Evolutionary conservation across 352 stramenopile species (phyloP).

Genomic region (Aphanomyces cochlioides): DNA sequence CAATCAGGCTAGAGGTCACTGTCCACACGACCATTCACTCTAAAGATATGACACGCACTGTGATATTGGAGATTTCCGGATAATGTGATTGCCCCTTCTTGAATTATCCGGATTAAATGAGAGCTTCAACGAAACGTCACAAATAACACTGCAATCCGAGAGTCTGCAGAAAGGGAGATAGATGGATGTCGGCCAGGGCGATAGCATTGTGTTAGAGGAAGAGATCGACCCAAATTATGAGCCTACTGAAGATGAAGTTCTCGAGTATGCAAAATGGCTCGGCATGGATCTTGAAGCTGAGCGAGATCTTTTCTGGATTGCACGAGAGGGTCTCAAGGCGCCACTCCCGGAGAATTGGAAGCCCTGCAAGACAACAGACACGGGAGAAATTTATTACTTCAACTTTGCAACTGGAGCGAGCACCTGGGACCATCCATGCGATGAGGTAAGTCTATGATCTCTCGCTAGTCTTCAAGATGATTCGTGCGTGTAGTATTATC

Average conservation of each 20-base stretch:
- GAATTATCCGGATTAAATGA: no score
- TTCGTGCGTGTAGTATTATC: slow-evolving; percentile 68
- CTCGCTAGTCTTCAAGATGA: neutral
- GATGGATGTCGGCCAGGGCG: slow-evolving; percentile 50
- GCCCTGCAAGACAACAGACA: slow-evolving; percentile 93
- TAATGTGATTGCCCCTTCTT: neutral
- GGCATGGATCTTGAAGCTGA: slow-evolving; percentile 92
- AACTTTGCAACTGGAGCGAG: slow-evolving; percentile 90
- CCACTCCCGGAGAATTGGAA: slow-evolving; percentile 94
- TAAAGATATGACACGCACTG: no score
- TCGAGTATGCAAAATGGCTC: slow-evolving; percentile 95
- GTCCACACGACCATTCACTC: no score
- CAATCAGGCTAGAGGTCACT: no score
- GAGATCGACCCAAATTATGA: slow-evolving; percentile 95
- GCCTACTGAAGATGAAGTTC: slow-evolving; percentile 85
- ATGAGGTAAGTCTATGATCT: slow-evolving; percentile 52
- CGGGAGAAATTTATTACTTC: slow-evolving; percentile 96
- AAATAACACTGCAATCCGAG: neutral
- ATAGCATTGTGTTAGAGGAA: slow-evolving; percentile 91
- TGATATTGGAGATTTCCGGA: neutral
- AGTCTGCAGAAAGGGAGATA: neutral
- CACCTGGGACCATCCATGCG: slow-evolving; percentile 93
- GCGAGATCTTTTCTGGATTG: slow-evolving; percentile 92
- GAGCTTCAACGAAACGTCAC: neutral
- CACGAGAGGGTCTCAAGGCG: slow-evolving; percentile 89